Evolutionary conservation across 129 eudicot genomes (phyloP).

Genomic region (Logfia minima): DNA sequence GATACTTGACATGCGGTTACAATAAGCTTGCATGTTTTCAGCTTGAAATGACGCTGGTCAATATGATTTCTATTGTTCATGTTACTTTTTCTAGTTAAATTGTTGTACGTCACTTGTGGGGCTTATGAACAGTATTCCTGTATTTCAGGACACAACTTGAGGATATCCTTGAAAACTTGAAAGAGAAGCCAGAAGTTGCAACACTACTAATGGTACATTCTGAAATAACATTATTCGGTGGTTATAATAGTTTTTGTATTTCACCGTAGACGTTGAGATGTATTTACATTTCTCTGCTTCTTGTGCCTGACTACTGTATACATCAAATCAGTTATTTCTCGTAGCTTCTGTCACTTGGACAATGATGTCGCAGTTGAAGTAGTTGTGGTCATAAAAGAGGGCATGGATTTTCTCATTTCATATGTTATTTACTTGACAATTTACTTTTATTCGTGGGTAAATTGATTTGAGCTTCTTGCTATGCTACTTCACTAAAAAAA

Average conservation of each 20-base stretch:
- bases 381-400: too few relatives aligned
- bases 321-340: neutral
- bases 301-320: constrained; percentile 17
- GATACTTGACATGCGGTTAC: neutral
- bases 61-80: constrained; percentile 13
- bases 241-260: constrained; percentile 5
- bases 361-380: too few relatives aligned
- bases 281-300: constrained; percentile 5
- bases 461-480: too few relatives aligned
- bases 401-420: neutral
- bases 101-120: constrained; percentile 10
- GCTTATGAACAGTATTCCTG: constrained; percentile 26
- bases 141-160: constrained; percentile 71
- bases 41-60: neutral
- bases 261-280: constrained; percentile 1
- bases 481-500: too few relatives aligned
- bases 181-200: constrained; percentile 97
- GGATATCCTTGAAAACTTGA: constrained; percentile 84
- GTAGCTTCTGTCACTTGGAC: neutral
- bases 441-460: too few relatives aligned
- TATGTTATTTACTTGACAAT: neutral
- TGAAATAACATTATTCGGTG: constrained; percentile 18
- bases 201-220: constrained; percentile 67
- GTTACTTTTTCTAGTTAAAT: constrained; percentile 9
- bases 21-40: neutral